Conservation (phyloP, 2,329 filamentous ascomycete genomes). For the Fusarium veterinarium region DNA sequence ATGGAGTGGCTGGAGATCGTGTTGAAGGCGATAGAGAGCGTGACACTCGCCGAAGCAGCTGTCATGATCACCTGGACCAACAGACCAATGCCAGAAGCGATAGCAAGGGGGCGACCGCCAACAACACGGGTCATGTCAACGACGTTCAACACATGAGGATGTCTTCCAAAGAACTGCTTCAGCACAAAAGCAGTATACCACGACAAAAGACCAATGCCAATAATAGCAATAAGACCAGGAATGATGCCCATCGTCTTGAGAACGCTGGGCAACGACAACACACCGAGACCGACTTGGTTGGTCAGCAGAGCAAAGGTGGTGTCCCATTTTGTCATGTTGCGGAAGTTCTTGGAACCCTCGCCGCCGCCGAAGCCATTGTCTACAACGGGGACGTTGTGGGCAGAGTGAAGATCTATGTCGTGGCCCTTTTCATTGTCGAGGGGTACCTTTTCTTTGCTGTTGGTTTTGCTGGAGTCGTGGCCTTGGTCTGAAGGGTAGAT, state of each 20-base stretch:
- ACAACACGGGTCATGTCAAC: constrained; percentile 74
- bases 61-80: constrained; percentile 79
- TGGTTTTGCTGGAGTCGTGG: constrained; percentile 42
- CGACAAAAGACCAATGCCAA: constrained; percentile 73
- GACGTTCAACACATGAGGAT: constrained; percentile 76
- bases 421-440: constrained; percentile 25
- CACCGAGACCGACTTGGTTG: constrained; percentile 53
- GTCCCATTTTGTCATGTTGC: constrained; percentile 51
- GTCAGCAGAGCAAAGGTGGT: constrained; percentile 49
- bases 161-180: constrained; percentile 75
- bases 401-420: constrained; percentile 33
- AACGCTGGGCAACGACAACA: constrained; percentile 77
- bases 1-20: constrained; percentile 70
- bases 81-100: constrained; percentile 67
- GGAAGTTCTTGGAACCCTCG: constrained; percentile 48
- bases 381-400: constrained; percentile 31
- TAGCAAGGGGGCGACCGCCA: constrained; percentile 48
- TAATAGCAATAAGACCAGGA: constrained; percentile 74
- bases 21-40: constrained; percentile 75
- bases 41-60: constrained; percentile 73
- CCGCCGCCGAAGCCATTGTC: constrained; percentile 46
- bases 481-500: constrained; percentile 45
- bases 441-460: constrained; percentile 44
- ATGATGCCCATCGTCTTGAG: constrained; percentile 76
- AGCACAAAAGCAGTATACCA: constrained; percentile 63